Evolutionary conservation across 495 filamentous ascomycete genomes (phyloP).

Genomic region (Podospora pseudoanserina): DNA sequence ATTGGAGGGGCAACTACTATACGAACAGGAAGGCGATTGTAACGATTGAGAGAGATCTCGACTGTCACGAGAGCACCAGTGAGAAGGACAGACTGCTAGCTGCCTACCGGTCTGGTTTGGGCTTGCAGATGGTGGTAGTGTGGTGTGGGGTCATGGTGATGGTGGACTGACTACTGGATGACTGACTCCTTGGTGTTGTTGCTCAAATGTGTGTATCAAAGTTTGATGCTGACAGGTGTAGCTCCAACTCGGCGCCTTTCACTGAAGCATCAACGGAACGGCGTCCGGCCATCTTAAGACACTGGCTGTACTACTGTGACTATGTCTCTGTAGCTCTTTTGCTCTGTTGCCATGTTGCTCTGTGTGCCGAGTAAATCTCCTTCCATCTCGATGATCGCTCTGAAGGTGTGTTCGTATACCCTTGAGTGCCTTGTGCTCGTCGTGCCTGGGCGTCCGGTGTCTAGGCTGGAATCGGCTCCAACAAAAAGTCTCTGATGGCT

Average conservation of each 20-base stretch:
- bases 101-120: not conserved
- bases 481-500: conserved; percentile 4
- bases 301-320: too few relatives aligned
- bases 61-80: conserved; percentile 16
- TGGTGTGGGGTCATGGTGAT: not conserved
- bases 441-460: conserved; percentile 8
- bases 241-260: not conserved
- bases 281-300: not conserved
- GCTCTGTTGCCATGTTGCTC: too few relatives aligned
- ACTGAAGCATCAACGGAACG: not conserved
- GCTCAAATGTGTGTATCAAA: not conserved
- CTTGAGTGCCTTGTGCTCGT: not conserved
- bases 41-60: conserved; percentile 13
- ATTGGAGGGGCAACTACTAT: not conserved
- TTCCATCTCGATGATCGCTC: too few relatives aligned
- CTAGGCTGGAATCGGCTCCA: conserved; percentile 8
- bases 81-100: not conserved
- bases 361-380: too few relatives aligned
- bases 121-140: conserved; percentile 1
- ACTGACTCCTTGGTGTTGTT: conserved; percentile 15
- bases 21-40: conserved; percentile 12
- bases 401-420: not conserved
- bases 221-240: not conserved
- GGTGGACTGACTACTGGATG: conserved; percentile 12
- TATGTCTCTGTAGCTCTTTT: too few relatives aligned